Evolutionary conservation across 306 rosid species (phyloP).

Genomic region (Glycine soja): DNA sequence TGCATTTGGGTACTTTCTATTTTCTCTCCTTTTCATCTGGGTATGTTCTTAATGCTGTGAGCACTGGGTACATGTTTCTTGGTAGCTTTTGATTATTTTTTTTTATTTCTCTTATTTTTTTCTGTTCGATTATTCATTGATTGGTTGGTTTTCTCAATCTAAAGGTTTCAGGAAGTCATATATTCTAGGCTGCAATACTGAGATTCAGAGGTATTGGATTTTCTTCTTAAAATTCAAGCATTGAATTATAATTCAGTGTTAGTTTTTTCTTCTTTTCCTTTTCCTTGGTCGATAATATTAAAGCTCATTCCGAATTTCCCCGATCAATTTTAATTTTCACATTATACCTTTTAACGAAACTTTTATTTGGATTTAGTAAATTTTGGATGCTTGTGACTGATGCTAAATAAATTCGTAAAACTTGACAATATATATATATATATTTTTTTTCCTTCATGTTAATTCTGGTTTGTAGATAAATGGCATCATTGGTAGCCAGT

Average conservation of each 20-base stretch:
- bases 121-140: constrained; percentile 15
- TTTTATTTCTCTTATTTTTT: background rate
- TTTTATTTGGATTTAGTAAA: constrained; percentile 45
- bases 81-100: background rate
- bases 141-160: constrained; percentile 35
- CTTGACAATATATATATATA: constrained; percentile 43
- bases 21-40: constrained; percentile 45
- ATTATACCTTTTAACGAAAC: background rate
- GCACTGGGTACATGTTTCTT: constrained; percentile 36
- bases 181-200: constrained; percentile 45
- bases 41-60: constrained; percentile 40
- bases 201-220: constrained; percentile 52
- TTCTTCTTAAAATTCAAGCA: constrained; percentile 54
- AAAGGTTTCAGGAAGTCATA: constrained; percentile 48
- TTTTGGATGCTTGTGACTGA: constrained; percentile 38
- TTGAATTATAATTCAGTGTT: constrained; percentile 47
- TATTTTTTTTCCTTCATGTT: background rate
- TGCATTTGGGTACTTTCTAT: constrained; percentile 47
- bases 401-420: constrained; percentile 30
- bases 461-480: constrained; percentile 62
- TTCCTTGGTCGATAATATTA: constrained; percentile 41
- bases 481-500: constrained; percentile 80
- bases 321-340: constrained; percentile 34
- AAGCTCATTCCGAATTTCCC: constrained; percentile 42
- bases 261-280: constrained; percentile 39